Conservation (phyloP, 108 stramenopile species). For the Epithemia pelagica region DNA sequence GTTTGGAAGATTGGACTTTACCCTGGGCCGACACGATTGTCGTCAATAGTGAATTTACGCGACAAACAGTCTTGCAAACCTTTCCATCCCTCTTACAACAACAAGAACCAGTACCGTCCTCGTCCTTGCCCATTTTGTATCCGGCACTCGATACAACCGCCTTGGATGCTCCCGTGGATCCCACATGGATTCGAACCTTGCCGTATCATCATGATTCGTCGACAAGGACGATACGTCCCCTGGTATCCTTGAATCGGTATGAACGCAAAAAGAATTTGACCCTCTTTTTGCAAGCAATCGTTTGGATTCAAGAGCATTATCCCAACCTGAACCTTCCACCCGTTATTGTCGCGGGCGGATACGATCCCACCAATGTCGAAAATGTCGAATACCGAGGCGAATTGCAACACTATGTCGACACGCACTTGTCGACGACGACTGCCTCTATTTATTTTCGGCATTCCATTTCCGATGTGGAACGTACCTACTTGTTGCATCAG, state of each 20-base stretch:
- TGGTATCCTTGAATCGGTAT: constrained; percentile 90
- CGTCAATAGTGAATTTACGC: constrained; percentile 94
- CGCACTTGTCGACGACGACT: constrained; percentile 12
- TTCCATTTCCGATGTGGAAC: constrained; percentile 74
- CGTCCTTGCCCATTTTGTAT: constrained; percentile 59
- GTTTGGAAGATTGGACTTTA: constrained; percentile 83
- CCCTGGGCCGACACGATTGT: constrained; percentile 69
- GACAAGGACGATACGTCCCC: constrained; percentile 26
- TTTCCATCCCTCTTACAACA: constrained; percentile 46
- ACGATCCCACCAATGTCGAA: constrained; percentile 88
- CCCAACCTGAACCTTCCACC: constrained; percentile 9
- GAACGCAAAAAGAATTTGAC: constrained; percentile 97
- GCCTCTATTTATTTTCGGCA: not conserved
- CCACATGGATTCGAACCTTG: not conserved
- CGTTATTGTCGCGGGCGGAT: constrained; percentile 93
- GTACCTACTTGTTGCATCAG: constrained; percentile 51
- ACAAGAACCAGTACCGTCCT: not conserved
- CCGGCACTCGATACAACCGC: constrained; percentile 64
- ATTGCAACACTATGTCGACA: constrained; percentile 25
- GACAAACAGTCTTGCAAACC: constrained; percentile 52
- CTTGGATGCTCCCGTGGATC: constrained; percentile 5
- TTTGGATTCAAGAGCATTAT: constrained; percentile 18
- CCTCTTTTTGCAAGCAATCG: constrained; percentile 59
- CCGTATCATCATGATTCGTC: constrained; percentile 4
- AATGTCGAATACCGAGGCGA: constrained; percentile 91